These are phyloP conservation scores for Ceriops tagal DNA, from an alignment of 345 rosid species.

Conservation along the genomic window DNA sequence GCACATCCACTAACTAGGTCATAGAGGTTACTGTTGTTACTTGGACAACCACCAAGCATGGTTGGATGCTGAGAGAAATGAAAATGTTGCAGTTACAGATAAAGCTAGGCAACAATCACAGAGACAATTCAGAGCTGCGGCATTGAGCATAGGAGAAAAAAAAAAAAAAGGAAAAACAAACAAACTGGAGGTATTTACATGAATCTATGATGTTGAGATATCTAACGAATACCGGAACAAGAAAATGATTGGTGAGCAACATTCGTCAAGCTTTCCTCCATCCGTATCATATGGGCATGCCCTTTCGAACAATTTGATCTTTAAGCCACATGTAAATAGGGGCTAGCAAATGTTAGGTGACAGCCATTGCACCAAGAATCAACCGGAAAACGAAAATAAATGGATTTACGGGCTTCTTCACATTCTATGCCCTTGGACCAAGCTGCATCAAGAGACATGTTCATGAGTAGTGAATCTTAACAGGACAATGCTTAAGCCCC, in stretches of 20 bases:
- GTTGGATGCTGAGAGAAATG: no score
- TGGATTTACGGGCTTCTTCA: constrained; percentile 28
- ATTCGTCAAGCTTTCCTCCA: not conserved
- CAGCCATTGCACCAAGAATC: constrained; percentile 29
- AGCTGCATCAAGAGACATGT: constrained; percentile 23
- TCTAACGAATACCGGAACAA: not conserved
- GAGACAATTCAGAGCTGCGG: no score
- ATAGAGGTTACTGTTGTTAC: no score
- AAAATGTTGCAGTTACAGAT: no score
- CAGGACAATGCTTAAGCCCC: not conserved
- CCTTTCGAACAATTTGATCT: constrained; percentile 23
- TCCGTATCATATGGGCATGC: constrained; percentile 27
- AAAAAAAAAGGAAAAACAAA: no score
- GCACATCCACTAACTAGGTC: not conserved
- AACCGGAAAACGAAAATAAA: constrained; percentile 23
- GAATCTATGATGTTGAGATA: no score
- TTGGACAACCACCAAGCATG: no score
- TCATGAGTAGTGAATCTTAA: not conserved
- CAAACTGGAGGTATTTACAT: no score
- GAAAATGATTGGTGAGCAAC: not conserved
- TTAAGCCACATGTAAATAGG: no score
- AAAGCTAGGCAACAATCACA: no score
- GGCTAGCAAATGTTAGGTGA: not conserved
- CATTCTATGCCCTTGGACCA: constrained; percentile 33
- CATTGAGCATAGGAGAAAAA: no score